Base-by-base conservation (phyloP, 305 asterid genomes). In the Fraxinus velutina region DNA sequence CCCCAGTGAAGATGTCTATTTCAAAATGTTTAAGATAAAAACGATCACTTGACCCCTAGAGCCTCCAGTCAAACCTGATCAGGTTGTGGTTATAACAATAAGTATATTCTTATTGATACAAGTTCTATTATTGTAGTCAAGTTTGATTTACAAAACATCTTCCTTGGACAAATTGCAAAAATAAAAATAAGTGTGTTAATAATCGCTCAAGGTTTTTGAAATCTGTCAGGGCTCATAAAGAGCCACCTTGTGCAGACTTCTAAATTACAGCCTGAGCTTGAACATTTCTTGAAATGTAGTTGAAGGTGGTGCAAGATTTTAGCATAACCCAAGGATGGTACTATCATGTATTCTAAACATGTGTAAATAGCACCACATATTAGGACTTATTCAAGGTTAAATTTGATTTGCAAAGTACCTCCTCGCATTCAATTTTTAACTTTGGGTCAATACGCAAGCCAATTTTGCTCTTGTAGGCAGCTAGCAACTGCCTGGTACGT, bases 391-490 rank as follows among this genome's bases (percentile, higher is more conserved):
- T 73, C 17, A 47, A 15, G 39, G 29, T 37, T 64, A 77, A 33
- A 24, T 12, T 19, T 81, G 30, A 36, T 34, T 39, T 39, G 19
- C 80, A 24, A 2, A 79, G 68, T 88, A 92, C 98, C 93, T 90
- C 82, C 84, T 92, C 92, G 85, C 97, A 92, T 75, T 93, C 97
- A 78, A 88, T 82, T 91, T 92, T 92, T 44, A 92, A 82, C 87
- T 87, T 88, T 0, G 97, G 97, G 64, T 91, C 95, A 78, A 93
- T 86, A 72, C 83, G 88, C 78, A 89, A 82, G 88, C 99, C 99
- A 66, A 74, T 78, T 93, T 87, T 88, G 70, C 78, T 86, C 88
- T 90, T 89, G 89, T 94, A 94, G 80, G 91, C 90, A 86, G 94
- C 88, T 82, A 95, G 82, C 80, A 92, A 79, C 90, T 95, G 87